Base-by-base conservation (phyloP, 225 moss, liverwort and hornwort genomes). In the Ulota crispa region DNA sequence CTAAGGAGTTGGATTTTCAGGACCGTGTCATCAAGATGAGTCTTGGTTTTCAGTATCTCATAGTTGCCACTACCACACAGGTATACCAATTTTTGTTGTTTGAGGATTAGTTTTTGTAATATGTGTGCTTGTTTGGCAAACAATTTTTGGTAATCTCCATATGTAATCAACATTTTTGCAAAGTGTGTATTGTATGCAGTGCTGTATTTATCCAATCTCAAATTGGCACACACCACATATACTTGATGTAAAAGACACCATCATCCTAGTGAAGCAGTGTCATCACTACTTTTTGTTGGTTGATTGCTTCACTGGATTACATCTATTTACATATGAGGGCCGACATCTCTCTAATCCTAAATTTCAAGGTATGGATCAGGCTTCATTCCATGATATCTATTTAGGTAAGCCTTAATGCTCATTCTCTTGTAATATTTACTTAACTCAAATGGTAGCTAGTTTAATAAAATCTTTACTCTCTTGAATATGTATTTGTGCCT, bases 171-270 rank as follows among this genome's bases (percentile, higher is more conserved):
- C 23, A 81, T 69, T 3, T 26, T 21, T 2, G 24, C 23, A 45
- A 15, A 61, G 34, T 54, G 7, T 61, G 23, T 78, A 10, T 50
- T 5, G 54, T 42, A 2, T 19, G 68, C 85, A 98, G 98, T 94
- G 93, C 31, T 93, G 75, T 75, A 95, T 98, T 62, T 93, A 93
- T 79, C 85, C 89, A 28, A 43, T 88, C 31, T 75, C 93, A 73
- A 98, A 94, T 2, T 98, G 98, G 98, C 92, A 85, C 76, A 89
- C 88, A 5, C 92, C 95, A 14, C 93, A 89, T 65, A 86, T 92
- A 9, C 75, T 94, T 88, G 93, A 95, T 73, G 82, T 93, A 67
- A 95, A 95, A 84, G 91, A 92, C 70, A 91, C 90, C 2, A 67
- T 98, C 67, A 82, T 89, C 30, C 28, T 98, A n/a, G 70, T 98